These are phyloP conservation scores for Eragrostis curvula DNA, from an alignment of 176 grass and related monocot genomes.

Conservation along the genomic window DNA sequence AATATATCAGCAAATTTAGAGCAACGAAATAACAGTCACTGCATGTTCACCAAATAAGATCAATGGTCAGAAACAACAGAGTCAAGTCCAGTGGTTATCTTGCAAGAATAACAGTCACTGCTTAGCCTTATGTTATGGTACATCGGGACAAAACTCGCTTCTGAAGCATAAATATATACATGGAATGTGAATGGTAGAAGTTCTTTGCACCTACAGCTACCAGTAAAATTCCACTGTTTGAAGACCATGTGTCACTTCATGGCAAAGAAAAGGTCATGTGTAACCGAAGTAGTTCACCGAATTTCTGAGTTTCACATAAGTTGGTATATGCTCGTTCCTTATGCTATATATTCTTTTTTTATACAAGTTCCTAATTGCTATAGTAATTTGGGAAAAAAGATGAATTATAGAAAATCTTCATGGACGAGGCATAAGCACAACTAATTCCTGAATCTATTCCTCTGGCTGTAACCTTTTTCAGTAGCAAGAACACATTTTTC, in stretches of 20 bases:
- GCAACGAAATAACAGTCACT: not conserved
- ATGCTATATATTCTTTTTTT: not conserved
- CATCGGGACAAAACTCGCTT: not conserved
- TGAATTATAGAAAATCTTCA: not conserved
- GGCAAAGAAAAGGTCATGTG: not conserved
- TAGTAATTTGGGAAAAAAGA: not conserved
- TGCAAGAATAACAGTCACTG: not conserved
- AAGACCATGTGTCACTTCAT: not conserved
- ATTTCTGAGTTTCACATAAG: not conserved
- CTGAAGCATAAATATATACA: not conserved
- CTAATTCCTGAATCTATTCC: not conserved
- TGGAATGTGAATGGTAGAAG: not conserved
- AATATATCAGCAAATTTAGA: not conserved
- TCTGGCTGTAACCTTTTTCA: not conserved
- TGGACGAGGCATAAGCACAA: not conserved
- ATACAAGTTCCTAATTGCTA: not conserved
- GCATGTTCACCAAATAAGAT: not conserved
- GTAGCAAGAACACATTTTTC: not conserved
- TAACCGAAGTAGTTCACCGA: not conserved
- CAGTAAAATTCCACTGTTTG: not conserved
- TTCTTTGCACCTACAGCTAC: conserved; percentile 9
- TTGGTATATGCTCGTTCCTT: not conserved
- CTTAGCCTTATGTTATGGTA: not conserved
- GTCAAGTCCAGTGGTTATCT: too few species aligned
- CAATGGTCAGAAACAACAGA: not conserved